These are phyloP conservation scores for Sarcodon sp. DNA, from an alignment of 768 basidiomycete species.

Conservation along the genomic window DNA sequence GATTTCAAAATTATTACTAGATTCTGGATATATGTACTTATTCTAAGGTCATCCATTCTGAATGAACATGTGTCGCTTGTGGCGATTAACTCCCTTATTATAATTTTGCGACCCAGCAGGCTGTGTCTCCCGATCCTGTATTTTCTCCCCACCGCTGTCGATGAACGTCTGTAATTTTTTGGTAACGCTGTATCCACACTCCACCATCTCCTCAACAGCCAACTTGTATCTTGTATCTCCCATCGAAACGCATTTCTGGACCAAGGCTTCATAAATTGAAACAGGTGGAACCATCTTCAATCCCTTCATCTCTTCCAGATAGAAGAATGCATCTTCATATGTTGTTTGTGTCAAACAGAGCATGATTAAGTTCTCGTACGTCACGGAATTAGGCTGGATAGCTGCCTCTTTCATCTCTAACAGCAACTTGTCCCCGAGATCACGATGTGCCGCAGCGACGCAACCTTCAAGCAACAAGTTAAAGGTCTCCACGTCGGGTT, in stretches of 20 bases:
- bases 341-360: slow-evolving; percentile 57
- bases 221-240: slow-evolving; percentile 52
- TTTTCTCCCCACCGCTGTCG: slow-evolving; percentile 12
- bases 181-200: slow-evolving; percentile 42
- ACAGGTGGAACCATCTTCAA: slow-evolving; percentile 39
- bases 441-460: slow-evolving; percentile 39
- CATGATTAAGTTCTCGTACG: slow-evolving; percentile 54
- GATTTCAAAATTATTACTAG: too few relatives aligned
- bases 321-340: slow-evolving; percentile 84
- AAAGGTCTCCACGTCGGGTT: slow-evolving; percentile 53
- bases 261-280: slow-evolving; percentile 44
- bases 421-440: slow-evolving; percentile 56
- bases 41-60: background rate
- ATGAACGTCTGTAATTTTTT: slow-evolving; percentile 21
- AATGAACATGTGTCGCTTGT: background rate
- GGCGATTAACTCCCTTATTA: background rate
- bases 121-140: background rate
- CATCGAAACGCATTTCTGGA: slow-evolving; percentile 39
- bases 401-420: slow-evolving; percentile 48
- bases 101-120: background rate
- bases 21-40: too few relatives aligned
- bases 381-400: slow-evolving; percentile 42
- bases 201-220: slow-evolving; percentile 60
- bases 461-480: slow-evolving; percentile 60
- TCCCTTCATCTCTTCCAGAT: slow-evolving; percentile 80